Evolutionary conservation across 106 monocot species (phyloP).

Genomic region (Dendrobium catenatum): DNA sequence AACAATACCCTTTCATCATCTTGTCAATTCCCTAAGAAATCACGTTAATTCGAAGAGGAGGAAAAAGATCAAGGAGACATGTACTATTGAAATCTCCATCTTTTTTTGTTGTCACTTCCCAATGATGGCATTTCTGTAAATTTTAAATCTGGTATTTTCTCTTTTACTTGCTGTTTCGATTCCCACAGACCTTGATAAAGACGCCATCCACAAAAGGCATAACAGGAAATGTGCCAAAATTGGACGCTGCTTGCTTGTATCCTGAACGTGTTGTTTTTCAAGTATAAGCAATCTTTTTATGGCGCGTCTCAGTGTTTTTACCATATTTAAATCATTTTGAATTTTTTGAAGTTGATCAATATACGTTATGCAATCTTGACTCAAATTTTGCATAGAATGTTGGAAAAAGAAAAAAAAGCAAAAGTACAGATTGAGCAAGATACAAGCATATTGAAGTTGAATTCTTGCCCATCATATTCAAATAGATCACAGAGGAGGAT

Average conservation of each 20-base stretch:
- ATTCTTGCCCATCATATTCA: slow-evolving; percentile 7
- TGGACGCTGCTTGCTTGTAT: slow-evolving; percentile 44
- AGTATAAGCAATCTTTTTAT: background rate
- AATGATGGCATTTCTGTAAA: background rate
- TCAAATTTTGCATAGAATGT: slow-evolving; percentile 43
- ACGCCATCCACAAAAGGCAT: slow-evolving; percentile 7
- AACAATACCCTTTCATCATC: too few relatives aligned
- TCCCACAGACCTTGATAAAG: slow-evolving; percentile 25
- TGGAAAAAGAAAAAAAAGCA: slow-evolving; percentile 18
- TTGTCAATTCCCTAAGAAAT: background rate
- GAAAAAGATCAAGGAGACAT: background rate
- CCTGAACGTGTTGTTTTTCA: slow-evolving; percentile 16
- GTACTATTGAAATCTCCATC: background rate
- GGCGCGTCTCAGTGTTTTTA: background rate
- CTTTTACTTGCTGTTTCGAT: background rate
- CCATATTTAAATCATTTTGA: background rate
- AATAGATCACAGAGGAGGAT: slow-evolving; percentile 1
- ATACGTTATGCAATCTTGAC: slow-evolving; percentile 33
- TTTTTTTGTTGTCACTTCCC: background rate
- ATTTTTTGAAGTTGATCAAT: background rate
- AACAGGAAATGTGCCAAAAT: slow-evolving; percentile 14
- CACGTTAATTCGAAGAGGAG: background rate
- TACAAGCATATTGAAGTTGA: slow-evolving; percentile 5
- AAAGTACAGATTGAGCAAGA: slow-evolving; percentile 12
- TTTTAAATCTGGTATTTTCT: background rate